A percentile compares a stretch with the other conserved stretches of the same genome.
Conservation (phyloP, 345 rosid genomes). For the Boechera stricta region DNA sequence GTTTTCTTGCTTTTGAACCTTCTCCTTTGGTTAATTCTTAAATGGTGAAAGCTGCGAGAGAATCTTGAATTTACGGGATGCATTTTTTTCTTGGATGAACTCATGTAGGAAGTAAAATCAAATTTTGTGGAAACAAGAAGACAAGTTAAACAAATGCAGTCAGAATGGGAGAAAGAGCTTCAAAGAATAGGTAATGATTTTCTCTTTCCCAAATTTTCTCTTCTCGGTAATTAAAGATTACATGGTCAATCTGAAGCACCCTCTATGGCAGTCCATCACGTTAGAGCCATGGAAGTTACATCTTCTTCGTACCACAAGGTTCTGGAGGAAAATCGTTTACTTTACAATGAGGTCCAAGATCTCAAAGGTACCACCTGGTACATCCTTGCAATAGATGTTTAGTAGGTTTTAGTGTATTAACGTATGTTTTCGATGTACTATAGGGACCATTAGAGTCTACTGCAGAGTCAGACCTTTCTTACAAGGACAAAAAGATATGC, state of each 20-base stretch:
- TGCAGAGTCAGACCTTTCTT: constrained; percentile 93
- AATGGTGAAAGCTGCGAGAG: not conserved
- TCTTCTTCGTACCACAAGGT: constrained; percentile 82
- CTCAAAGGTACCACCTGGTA: constrained; percentile 69
- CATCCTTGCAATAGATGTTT: not conserved
- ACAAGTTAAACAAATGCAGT: constrained; percentile 68
- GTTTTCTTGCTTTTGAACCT: not conserved
- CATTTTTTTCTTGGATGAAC: not conserved
- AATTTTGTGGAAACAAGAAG: constrained; percentile 55
- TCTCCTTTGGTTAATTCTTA: constrained; percentile 1
- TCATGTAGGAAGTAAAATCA: constrained; percentile 64
- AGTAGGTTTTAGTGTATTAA: not conserved
- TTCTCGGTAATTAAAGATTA: not conserved
- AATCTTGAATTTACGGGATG: constrained; percentile 3
- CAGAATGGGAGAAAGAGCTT: constrained; percentile 69
- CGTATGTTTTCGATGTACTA: constrained; percentile 29
- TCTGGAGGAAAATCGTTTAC: constrained; percentile 85
- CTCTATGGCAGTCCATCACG: constrained; percentile 60
- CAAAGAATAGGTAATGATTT: constrained; percentile 59
- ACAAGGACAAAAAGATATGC: constrained; percentile 62
- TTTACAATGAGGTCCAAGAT: constrained; percentile 98
- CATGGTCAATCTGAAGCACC: not conserved
- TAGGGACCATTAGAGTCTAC: constrained; percentile 90
- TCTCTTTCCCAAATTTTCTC: not conserved
- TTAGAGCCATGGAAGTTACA: constrained; percentile 75